These are phyloP conservation scores for Torulaspora delbrueckii DNA, from an alignment of 805 yeast genomes.

Conservation along the genomic window DNA sequence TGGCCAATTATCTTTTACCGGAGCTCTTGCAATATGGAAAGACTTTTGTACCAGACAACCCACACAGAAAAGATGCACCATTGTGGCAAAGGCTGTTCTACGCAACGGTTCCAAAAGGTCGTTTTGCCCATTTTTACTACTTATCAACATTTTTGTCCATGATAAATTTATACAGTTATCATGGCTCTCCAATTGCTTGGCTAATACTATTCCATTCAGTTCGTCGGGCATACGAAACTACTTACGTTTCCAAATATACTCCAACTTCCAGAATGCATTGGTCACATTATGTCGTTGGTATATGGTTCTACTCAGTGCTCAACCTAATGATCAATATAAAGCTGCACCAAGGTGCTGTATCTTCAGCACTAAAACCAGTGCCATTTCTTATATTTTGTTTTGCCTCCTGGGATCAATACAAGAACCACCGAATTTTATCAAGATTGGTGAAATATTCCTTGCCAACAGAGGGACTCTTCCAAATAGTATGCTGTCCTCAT, in stretches of 20 bases:
- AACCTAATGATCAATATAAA: constrained; percentile 38
- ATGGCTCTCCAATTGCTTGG: constrained; percentile 21
- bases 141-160: constrained; percentile 38
- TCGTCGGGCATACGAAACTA: constrained; percentile 54
- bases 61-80: background rate
- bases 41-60: constrained; percentile 28
- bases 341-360: constrained; percentile 22
- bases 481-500: constrained; percentile 57
- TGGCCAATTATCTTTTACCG: constrained; percentile 35
- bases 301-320: constrained; percentile 51
- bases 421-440: constrained; percentile 48
- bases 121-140: constrained; percentile 60
- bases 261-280: constrained; percentile 52
- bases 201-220: constrained; percentile 45
- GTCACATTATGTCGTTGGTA: constrained; percentile 62
- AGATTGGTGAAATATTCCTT: constrained; percentile 48
- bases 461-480: constrained; percentile 51
- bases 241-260: constrained; percentile 45
- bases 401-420: constrained; percentile 32
- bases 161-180: constrained; percentile 13
- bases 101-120: constrained; percentile 55
- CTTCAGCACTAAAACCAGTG: constrained; percentile 10
- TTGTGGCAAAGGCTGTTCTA: constrained; percentile 18
- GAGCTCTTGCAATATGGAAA: constrained; percentile 45
- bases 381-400: constrained; percentile 23